Percentiles rank a stretch among this genome's conserved stretches.
These are phyloP conservation scores for Quercus dentata DNA, from an alignment of 306 rosid genomes.

Conservation along the genomic window DNA sequence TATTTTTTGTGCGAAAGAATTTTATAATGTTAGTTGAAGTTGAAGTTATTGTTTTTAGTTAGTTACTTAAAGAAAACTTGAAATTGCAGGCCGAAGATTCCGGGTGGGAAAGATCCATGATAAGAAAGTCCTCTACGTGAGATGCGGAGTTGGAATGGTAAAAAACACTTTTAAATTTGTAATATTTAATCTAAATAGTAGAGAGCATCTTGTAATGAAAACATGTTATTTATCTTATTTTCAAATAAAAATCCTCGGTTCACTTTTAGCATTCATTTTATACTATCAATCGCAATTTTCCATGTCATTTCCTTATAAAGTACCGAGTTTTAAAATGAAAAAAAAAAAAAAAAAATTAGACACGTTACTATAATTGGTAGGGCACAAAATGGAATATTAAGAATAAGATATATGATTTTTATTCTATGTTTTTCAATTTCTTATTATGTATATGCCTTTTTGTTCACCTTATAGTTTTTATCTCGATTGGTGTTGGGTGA, in stretches of 20 bases:
- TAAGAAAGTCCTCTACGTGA: slow-evolving; percentile 41
- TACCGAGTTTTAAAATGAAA: no score
- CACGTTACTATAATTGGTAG: no score
- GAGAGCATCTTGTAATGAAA: no score
- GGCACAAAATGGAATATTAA: no score
- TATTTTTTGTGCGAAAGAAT: no score
- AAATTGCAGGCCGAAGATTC: slow-evolving; percentile 40
- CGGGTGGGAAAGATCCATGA: slow-evolving; percentile 33
- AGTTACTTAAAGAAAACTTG: not conserved
- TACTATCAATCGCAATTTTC: not conserved
- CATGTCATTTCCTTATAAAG: not conserved
- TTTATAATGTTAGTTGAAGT: not conserved
- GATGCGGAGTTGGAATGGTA: slow-evolving; percentile 45
- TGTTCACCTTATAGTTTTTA: not conserved
- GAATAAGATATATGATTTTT: no score
- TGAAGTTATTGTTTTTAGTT: not conserved
- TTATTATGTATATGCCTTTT: not conserved
- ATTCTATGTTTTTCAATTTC: not conserved
- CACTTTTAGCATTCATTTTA: no score
- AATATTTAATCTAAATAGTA: no score
- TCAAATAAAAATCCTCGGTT: no score
- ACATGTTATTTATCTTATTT: no score
- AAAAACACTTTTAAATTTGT: not conserved
- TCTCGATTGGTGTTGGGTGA: not conserved
- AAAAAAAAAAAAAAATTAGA: no score